Conservation (phyloP, 169 alveolate species). For the Cryptosporidium parvum region DNA sequence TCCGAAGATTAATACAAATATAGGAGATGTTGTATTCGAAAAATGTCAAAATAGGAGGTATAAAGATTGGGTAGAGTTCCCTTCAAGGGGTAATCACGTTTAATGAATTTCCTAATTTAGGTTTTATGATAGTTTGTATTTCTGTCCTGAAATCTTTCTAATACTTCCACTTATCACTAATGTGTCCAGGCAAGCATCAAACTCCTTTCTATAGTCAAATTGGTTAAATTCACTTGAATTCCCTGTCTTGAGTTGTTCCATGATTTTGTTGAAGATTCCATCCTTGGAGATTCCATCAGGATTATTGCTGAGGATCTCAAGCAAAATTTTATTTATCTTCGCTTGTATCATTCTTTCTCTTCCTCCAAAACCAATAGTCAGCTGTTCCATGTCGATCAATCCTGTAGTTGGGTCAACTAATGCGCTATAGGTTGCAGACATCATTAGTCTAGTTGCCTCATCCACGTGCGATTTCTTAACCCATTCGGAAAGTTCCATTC, state of each 20-base stretch:
- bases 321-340: slow-evolving; percentile 19
- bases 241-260: slow-evolving; percentile 1
- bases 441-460: slow-evolving; percentile 97
- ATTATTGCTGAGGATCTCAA: slow-evolving; percentile 30
- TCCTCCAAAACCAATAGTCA: slow-evolving; percentile 88
- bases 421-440: slow-evolving; percentile 97
- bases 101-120: not conserved
- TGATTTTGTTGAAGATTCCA: slow-evolving; percentile 6
- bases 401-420: slow-evolving; percentile 99
- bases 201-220: slow-evolving; percentile 39
- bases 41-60: slow-evolving; percentile 5
- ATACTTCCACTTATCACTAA: slow-evolving; percentile 47
- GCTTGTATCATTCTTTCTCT: slow-evolving; percentile 60
- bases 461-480: slow-evolving; percentile 93
- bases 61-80: slow-evolving; percentile 52
- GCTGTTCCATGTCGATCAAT: slow-evolving; percentile 94
- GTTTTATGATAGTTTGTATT: slow-evolving; percentile 32
- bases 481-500: slow-evolving; percentile 91
- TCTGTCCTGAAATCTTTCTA: slow-evolving; percentile 57
- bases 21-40: not conserved
- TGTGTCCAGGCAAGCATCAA: slow-evolving; percentile 40
- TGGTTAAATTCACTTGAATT: not conserved
- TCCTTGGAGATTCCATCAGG: slow-evolving; percentile 51
- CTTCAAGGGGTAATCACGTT: slow-evolving; percentile 13
- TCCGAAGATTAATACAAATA: not conserved